These are phyloP conservation scores for Nannizziopsis arthrosporioides DNA, from an alignment of 2,329 filamentous ascomycete species.

Conservation along the genomic window DNA sequence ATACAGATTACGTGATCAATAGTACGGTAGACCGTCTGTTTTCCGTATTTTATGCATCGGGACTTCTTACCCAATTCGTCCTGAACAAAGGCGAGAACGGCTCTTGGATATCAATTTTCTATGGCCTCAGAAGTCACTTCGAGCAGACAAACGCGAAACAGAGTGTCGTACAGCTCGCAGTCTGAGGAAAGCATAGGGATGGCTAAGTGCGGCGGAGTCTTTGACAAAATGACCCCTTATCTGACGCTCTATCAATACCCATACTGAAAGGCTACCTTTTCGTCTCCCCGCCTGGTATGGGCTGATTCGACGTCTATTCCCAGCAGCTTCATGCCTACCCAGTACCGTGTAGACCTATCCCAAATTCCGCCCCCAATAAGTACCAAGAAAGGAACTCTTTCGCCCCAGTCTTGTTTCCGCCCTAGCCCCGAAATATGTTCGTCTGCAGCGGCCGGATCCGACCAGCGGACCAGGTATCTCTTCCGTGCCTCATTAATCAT, in stretches of 20 bases:
- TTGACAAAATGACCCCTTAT: too few relatives aligned
- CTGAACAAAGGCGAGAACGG: too few relatives aligned
- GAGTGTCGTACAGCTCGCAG: too few relatives aligned
- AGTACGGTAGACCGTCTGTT: too few relatives aligned
- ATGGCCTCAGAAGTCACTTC: too few relatives aligned
- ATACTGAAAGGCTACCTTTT: slow-evolving; percentile 16
- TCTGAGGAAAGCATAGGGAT: too few relatives aligned
- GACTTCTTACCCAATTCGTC: too few relatives aligned
- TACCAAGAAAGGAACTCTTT: slow-evolving; percentile 10
- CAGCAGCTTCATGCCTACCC: slow-evolving; percentile 14
- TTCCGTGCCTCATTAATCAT: slow-evolving; percentile 13
- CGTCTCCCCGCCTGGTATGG: slow-evolving; percentile 14
- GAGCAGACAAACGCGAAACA: too few relatives aligned
- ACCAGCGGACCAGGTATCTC: slow-evolving; percentile 1
- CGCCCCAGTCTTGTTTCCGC: not conserved
- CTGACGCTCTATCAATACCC: slow-evolving; percentile 4
- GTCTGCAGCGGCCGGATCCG: slow-evolving; percentile 7
- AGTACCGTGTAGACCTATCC: slow-evolving; percentile 14
- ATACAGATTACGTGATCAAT: not conserved
- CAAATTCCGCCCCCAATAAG: slow-evolving; percentile 15
- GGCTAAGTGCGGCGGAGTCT: too few relatives aligned
- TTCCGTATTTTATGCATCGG: not conserved
- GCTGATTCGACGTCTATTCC: slow-evolving; percentile 12
- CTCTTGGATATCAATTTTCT: too few relatives aligned
- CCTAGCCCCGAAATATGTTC: slow-evolving; percentile 9